Conservation (phyloP, 352 stramenopile species). For the Thraustochytrium aureum region DNA sequence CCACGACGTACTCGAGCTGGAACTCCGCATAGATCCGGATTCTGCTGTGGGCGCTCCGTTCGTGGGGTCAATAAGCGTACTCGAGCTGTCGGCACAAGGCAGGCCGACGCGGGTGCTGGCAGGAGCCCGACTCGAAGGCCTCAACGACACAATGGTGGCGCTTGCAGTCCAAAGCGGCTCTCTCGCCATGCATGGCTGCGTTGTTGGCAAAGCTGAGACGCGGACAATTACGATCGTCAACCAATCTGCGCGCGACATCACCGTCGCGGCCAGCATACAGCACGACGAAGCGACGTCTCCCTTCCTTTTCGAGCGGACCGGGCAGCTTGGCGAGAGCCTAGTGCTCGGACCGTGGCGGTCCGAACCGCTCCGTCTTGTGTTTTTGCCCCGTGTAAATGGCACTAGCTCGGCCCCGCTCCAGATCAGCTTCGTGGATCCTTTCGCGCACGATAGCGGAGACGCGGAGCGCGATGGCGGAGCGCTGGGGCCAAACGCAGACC, state of each 20-base stretch:
- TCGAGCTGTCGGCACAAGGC: no score
- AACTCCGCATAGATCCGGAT: constrained; percentile 11
- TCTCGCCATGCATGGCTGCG: neutral
- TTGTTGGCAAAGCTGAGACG: neutral
- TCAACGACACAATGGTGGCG: neutral
- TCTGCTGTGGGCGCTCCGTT: no score
- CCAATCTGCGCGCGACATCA: neutral
- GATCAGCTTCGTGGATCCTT: neutral
- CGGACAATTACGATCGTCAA: neutral
- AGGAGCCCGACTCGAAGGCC: neutral
- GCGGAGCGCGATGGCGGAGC: neutral
- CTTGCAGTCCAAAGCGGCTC: neutral
- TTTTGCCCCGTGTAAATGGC: neutral
- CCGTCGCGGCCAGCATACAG: neutral
- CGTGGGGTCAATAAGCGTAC: no score
- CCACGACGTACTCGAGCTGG: neutral
- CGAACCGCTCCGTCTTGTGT: no score
- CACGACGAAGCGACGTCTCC: constrained; percentile 9
- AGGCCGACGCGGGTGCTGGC: neutral
- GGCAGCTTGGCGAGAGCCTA: neutral
- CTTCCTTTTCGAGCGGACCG: neutral
- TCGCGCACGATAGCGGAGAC: neutral
- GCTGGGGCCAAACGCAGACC: neutral
- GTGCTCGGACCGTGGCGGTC: constrained; percentile 10
- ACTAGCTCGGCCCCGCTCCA: constrained; percentile 2